Conservation (phyloP, 176 grass and related monocot genomes). For the Melocanna baccifera region DNA sequence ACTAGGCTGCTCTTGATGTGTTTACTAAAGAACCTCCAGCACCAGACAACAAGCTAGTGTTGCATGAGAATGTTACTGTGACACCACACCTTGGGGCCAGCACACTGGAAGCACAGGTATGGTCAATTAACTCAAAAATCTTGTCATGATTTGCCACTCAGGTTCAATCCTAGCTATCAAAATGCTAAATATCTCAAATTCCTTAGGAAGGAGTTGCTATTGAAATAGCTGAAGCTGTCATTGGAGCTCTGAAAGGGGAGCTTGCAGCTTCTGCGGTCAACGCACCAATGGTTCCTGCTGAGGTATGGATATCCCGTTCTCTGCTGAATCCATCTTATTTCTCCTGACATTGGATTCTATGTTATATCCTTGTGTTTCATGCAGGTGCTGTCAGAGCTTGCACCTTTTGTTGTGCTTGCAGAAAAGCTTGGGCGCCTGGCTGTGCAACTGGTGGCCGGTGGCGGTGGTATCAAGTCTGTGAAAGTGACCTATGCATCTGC, state of each 20-base stretch:
- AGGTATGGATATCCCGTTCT: constrained; percentile 41
- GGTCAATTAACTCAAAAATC: background rate
- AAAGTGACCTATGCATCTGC: constrained; percentile 78
- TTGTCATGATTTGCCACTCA: background rate
- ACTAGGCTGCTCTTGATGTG: constrained; percentile 85
- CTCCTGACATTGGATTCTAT: background rate
- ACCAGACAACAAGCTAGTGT: constrained; percentile 68
- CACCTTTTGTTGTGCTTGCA: constrained; percentile 70
- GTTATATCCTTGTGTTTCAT: background rate
- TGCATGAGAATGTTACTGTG: constrained; percentile 84
- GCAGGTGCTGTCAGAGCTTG: constrained; percentile 83
- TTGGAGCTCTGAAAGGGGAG: constrained; percentile 87
- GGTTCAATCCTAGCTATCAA: background rate
- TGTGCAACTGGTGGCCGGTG: constrained; percentile 81
- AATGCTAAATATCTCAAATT: constrained; percentile 27
- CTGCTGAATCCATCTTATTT: background rate
- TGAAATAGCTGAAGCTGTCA: constrained; percentile 94
- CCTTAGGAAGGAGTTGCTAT: constrained; percentile 85
- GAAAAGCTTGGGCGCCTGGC: constrained; percentile 85
- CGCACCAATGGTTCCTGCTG: constrained; percentile 83
- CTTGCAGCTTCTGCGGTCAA: constrained; percentile 89
- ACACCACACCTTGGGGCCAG: constrained; percentile 94
- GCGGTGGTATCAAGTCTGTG: constrained; percentile 83
- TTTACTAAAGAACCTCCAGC: constrained; percentile 79
- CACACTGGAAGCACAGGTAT: constrained; percentile 90